Evolutionary conservation across 129 eudicot genomes (phyloP).

Genomic region (Centrapalus pauciflorus): DNA sequence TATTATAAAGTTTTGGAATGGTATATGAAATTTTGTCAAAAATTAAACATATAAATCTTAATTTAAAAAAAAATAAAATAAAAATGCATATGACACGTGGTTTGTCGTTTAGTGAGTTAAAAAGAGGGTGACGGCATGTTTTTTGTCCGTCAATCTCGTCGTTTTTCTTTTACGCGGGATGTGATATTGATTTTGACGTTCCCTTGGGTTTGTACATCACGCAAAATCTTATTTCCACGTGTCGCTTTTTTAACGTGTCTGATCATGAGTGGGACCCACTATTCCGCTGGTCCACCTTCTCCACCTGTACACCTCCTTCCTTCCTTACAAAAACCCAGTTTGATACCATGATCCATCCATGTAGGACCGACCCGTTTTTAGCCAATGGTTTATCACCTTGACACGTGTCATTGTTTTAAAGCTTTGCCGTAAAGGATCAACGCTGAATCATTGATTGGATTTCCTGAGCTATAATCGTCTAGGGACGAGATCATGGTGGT

Average conservation of each 20-base stretch:
- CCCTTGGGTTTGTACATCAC: constrained; percentile 1
- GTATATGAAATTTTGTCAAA: no score
- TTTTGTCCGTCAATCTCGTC: constrained; percentile 31
- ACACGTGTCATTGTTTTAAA: no score
- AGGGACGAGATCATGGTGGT: no score
- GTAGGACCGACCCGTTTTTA: no score
- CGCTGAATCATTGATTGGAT: no score
- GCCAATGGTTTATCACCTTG: no score
- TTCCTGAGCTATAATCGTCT: no score
- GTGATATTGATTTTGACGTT: constrained; percentile 26
- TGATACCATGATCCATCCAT: no score
- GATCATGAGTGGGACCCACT: background rate
- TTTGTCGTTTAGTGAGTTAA: constrained; percentile 28
- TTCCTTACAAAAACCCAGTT: no score
- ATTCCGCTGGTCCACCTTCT: constrained; percentile 1
- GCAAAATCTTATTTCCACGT: constrained; percentile 12
- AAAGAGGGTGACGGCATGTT: constrained; percentile 22
- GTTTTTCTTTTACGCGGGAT: constrained; percentile 22
- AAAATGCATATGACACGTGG: constrained; percentile 6
- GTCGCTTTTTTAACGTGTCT: background rate
- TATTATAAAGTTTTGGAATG: no score
- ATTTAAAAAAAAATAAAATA: background rate
- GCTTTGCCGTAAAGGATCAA: no score
- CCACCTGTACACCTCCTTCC: constrained; percentile 12
- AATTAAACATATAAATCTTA: no score